phyloP scores from a whole-genome alignment of 352 stramenopile species.

The Pythium coloratum region DNA sequence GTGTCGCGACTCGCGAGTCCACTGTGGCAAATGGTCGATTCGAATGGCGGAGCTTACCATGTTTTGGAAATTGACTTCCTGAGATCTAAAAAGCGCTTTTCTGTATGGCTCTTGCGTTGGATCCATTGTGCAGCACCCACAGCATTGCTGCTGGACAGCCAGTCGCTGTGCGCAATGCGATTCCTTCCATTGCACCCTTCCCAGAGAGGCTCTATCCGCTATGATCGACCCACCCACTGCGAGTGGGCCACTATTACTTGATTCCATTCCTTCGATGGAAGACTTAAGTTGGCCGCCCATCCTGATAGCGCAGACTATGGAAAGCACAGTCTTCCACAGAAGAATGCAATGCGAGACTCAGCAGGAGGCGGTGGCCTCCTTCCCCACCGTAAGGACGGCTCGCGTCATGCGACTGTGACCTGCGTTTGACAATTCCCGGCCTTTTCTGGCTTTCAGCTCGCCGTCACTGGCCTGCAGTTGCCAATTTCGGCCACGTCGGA shows the following conservation, averaged over 20 bases:
- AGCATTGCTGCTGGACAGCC: not conserved
- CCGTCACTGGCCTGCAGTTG: not conserved
- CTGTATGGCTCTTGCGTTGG: not conserved
- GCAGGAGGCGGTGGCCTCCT: not conserved
- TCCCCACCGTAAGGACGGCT: not conserved
- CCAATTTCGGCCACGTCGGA: not conserved
- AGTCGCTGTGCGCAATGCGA: not conserved
- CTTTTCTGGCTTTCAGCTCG: not conserved
- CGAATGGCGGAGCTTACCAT: no score
- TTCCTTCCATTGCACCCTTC: not conserved
- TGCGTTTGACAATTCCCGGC: not conserved
- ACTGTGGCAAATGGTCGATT: not conserved
- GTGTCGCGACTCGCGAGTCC: not conserved
- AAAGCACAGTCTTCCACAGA: slow-evolving; percentile 1
- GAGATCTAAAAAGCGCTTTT: not conserved
- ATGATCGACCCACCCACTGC: no score
- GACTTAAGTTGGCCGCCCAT: not conserved
- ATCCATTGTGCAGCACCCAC: not conserved
- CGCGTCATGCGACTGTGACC: not conserved
- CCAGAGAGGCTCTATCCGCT: no score
- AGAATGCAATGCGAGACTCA: not conserved
- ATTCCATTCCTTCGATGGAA: not conserved
- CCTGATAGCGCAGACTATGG: not conserved
- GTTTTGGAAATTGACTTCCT: not conserved
- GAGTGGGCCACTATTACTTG: no score